phyloP scores from a whole-genome alignment of 768 basidiomycete genomes.

The Galerina marginata region DNA sequence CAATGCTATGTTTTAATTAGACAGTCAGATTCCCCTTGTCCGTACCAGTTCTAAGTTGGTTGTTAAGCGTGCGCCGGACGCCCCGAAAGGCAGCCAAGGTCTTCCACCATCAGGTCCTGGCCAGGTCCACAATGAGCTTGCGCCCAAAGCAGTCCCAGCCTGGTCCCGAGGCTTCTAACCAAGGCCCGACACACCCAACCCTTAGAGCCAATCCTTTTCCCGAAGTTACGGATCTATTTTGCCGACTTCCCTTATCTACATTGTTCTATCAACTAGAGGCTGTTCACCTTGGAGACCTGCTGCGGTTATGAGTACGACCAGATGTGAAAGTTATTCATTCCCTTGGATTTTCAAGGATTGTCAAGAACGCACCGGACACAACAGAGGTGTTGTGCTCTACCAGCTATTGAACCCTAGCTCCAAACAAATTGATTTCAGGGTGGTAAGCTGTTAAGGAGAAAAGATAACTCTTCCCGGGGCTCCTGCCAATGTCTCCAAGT shows the following conservation, averaged over 20 bases:
- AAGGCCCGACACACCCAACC: slow-evolving; percentile 43
- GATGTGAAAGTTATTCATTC: slow-evolving; percentile 72
- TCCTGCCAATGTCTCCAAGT: slow-evolving; percentile 65
- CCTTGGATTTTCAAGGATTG: slow-evolving; percentile 79
- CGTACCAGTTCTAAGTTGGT: slow-evolving; percentile 47
- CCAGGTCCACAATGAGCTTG: slow-evolving; percentile 35
- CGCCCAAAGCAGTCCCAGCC: slow-evolving; percentile 38
- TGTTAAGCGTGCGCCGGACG: slow-evolving; percentile 26
- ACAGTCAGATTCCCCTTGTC: slow-evolving; percentile 86
- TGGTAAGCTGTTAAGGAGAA: slow-evolving; percentile 76
- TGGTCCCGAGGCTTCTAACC: slow-evolving; percentile 35
- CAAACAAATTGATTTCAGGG: slow-evolving; percentile 77
- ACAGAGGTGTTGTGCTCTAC: slow-evolving; percentile 76
- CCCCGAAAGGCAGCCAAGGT: slow-evolving; percentile 29
- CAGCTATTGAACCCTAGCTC: slow-evolving; percentile 76
- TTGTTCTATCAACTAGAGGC: slow-evolving; percentile 83
- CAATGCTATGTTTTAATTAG: slow-evolving; percentile 87
- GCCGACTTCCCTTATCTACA: slow-evolving; percentile 72
- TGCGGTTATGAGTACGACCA: slow-evolving; percentile 81
- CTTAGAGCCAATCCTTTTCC: slow-evolving; percentile 51
- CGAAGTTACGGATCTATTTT: slow-evolving; percentile 61
- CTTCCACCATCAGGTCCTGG: slow-evolving; percentile 33
- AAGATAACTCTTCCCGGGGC: slow-evolving; percentile 82
- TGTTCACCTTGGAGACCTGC: slow-evolving; percentile 84
- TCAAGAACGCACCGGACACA: slow-evolving; percentile 73